Percentiles rank a stretch among this genome's conserved stretches.
These are phyloP conservation scores for Monilinia vaccinii-corymbosi DNA, from an alignment of 2,329 filamentous ascomycete species.

Conservation along the genomic window DNA sequence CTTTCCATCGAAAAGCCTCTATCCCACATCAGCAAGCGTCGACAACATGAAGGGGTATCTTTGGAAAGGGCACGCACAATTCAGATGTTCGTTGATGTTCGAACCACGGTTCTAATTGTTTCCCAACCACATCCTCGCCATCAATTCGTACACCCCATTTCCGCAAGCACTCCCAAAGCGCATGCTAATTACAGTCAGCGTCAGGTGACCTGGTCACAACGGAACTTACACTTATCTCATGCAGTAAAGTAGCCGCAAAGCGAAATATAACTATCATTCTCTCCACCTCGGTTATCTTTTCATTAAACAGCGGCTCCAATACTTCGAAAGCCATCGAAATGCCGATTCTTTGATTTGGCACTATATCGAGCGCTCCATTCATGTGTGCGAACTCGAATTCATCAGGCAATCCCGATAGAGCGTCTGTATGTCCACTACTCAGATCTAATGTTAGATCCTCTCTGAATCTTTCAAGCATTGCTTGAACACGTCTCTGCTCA, in stretches of 20 bases:
- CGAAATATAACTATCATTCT: not conserved
- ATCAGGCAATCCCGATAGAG: not conserved
- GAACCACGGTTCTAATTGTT: not conserved
- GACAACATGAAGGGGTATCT: not conserved
- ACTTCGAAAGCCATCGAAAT: slow-evolving; percentile 2
- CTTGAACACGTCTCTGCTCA: not conserved
- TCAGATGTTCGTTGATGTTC: slow-evolving; percentile 2
- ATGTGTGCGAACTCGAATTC: not conserved
- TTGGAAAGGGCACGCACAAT: not conserved
- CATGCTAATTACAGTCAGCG: not conserved
- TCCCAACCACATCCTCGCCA: not conserved
- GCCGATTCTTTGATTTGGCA: not conserved
- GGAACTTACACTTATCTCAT: slow-evolving; percentile 3
- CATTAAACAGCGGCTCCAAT: slow-evolving; percentile 3
- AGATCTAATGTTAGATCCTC: not conserved
- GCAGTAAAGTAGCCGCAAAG: not conserved
- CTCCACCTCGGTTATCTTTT: not conserved
- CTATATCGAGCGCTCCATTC: not conserved
- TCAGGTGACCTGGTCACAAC: not conserved
- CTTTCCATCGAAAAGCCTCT: slow-evolving; percentile 8
- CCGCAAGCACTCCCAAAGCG: not conserved
- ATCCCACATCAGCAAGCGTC: not conserved
- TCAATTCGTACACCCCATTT: not conserved
- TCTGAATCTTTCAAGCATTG: not conserved
- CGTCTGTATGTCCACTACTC: not conserved